Evolutionary conservation across 2,329 filamentous ascomycete species (phyloP), one percentile per base, ranked within the genome.

Genomic region (Sclerotiophoma versabilis): DNA sequence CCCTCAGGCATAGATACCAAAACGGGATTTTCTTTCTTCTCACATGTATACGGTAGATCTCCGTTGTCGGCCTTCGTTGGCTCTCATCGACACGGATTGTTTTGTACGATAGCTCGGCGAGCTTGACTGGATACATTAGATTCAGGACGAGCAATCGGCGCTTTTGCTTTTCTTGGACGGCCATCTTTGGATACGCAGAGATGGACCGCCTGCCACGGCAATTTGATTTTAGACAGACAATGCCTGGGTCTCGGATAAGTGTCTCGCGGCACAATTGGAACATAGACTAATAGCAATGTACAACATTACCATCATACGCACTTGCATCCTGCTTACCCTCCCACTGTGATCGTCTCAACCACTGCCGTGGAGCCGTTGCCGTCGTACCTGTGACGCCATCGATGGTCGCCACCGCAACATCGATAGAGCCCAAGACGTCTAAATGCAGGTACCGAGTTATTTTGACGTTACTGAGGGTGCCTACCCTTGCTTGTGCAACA

Each of bases 1-100:
- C 51, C 29, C 39, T 65, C 72, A 73, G 72, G 72, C 72, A 74
- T 67, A 68, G 71, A 76, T 75, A 76, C 66, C 71, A 75, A 74
- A 75, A 66, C 62, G 68, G 71, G 58, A 34, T 64, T 60, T 67
- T 39, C 67, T 60, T 59, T 60, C 51, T 57, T 51, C 51, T 61
- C 52, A 62, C 57, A 66, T 62, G 69, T 69, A 71, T 66, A 57
- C 58, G 62, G 64, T 72, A 74, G 69, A 73, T 38, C 50, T 64
- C 66, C 66, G 63, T 57, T 39, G 66, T 61, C 66, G 59, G 72
- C 72, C 68, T 69, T 73, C 72, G 57, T 27, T 66, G 65, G 69
- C 70, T 52, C 54, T 49, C 36, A 50, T 25, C 45, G 68, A 62
- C 64, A 61, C 61, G 70, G 66, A 62, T 51, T 63, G 62, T 63